Evolutionary conservation across 139 green algal genomes (phyloP).

Genomic region (Eudorina sp.): DNA sequence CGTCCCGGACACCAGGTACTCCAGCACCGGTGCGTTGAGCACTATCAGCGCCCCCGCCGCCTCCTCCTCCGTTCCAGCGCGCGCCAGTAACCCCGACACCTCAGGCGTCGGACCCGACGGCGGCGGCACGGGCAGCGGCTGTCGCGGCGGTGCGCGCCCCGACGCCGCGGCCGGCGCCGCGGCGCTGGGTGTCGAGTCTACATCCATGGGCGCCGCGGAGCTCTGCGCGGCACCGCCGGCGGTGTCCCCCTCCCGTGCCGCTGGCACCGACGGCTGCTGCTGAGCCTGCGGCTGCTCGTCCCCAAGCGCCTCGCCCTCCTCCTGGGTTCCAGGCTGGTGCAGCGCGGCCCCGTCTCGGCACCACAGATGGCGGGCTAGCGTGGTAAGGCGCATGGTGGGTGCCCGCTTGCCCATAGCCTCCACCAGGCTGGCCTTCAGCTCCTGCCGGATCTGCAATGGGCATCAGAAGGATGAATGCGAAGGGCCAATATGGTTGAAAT

Average conservation of each 20-base stretch:
- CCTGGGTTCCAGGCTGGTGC: background rate
- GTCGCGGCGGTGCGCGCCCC: background rate
- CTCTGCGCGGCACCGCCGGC: no score
- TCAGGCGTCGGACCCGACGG: constrained; percentile 6
- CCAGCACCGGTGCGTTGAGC: constrained; percentile 35
- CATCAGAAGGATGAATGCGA: no score
- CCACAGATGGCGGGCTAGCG: constrained; percentile 37
- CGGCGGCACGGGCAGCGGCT: background rate
- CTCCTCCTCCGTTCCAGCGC: constrained; percentile 11
- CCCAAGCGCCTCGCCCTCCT: background rate
- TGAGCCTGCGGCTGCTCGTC: background rate
- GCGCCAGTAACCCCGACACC: constrained; percentile 6
- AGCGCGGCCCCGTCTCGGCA: constrained; percentile 7
- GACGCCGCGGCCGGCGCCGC: background rate
- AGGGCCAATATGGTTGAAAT: no score
- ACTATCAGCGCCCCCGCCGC: constrained; percentile 20
- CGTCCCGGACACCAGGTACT: constrained; percentile 29
- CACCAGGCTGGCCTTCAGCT: constrained; percentile 12
- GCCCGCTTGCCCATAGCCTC: constrained; percentile 11
- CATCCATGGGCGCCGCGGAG: constrained; percentile 5
- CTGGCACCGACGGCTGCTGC: background rate
- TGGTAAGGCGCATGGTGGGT: constrained; percentile 13
- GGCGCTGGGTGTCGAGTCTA: background rate
- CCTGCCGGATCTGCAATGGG: constrained; percentile 35
- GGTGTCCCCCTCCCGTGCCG: background rate